A percentile compares a stretch with the other conserved stretches of the same genome.
Conservation (phyloP, 139 green algal genomes). For the Chlamydomonas eustigma region DNA sequence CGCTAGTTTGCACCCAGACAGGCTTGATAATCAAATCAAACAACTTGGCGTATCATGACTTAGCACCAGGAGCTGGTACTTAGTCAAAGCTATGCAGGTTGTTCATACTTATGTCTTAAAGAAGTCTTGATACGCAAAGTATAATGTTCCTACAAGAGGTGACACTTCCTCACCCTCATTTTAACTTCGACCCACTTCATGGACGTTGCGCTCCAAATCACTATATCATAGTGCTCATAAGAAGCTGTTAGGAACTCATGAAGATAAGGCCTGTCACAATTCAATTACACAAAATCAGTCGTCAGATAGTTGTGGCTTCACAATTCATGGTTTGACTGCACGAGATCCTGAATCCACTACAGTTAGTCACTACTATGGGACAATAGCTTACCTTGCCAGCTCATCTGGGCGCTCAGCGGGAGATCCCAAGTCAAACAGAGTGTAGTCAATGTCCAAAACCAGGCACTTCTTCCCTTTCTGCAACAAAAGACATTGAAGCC, state of each 20-base stretch:
- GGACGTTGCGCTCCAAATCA: slow-evolving; percentile 84
- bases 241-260: slow-evolving; percentile 84
- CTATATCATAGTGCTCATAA: slow-evolving; percentile 82
- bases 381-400: slow-evolving; percentile 65
- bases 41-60: too few species aligned
- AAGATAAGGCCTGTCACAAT: slow-evolving; percentile 46
- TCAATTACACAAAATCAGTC: background rate
- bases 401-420: slow-evolving; percentile 80
- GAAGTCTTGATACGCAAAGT: background rate
- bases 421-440: slow-evolving; percentile 88
- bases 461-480: slow-evolving; percentile 80
- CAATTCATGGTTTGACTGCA: too few species aligned
- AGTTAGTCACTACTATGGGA: too few species aligned
- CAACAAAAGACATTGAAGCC: background rate
- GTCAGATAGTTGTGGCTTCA: too few species aligned
- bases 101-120: background rate
- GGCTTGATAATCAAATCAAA: too few species aligned
- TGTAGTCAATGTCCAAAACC: slow-evolving; percentile 97
- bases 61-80: too few species aligned
- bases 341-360: too few species aligned
- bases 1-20: too few species aligned
- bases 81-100: too few species aligned
- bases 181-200: slow-evolving; percentile 95
- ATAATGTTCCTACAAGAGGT: background rate
- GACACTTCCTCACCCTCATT: slow-evolving; percentile 56